These are phyloP conservation scores for Cucurbita pepo DNA, from an alignment of 306 rosid genomes.

Conservation along the genomic window DNA sequence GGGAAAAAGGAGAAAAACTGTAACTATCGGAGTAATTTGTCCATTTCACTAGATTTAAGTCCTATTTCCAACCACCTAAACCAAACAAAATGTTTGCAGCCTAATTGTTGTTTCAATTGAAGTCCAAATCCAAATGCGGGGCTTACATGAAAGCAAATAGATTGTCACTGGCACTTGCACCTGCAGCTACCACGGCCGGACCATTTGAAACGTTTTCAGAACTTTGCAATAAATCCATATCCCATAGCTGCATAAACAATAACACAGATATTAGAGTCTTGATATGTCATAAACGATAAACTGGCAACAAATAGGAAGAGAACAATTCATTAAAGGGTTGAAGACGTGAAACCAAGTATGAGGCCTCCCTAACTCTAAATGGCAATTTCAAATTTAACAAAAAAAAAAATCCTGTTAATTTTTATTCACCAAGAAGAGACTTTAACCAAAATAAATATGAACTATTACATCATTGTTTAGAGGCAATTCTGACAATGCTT, in stretches of 20 bases:
- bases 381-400: not conserved
- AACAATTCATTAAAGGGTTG: not conserved
- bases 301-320: not conserved
- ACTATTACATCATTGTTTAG: not conserved
- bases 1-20: not conserved
- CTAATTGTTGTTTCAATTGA: not conserved
- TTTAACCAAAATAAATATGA: not conserved
- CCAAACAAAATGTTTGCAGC: not conserved
- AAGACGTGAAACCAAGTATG: not conserved
- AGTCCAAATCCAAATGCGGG: not conserved
- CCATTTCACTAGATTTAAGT: not conserved
- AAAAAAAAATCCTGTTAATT: not conserved
- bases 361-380: not conserved
- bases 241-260: not conserved
- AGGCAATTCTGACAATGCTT: not conserved
- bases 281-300: not conserved
- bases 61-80: not conserved
- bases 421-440: not conserved
- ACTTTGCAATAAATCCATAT: slow-evolving; percentile 1
- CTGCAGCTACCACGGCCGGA: not conserved
- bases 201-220: not conserved
- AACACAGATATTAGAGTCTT: not conserved
- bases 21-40: not conserved
- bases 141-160: slow-evolving; percentile 1
- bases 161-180: not conserved